Evolutionary conservation across 768 basidiomycete genomes (phyloP), one percentile per base, ranked within the genome.

Genomic region (Punctularia strigosozonata): DNA sequence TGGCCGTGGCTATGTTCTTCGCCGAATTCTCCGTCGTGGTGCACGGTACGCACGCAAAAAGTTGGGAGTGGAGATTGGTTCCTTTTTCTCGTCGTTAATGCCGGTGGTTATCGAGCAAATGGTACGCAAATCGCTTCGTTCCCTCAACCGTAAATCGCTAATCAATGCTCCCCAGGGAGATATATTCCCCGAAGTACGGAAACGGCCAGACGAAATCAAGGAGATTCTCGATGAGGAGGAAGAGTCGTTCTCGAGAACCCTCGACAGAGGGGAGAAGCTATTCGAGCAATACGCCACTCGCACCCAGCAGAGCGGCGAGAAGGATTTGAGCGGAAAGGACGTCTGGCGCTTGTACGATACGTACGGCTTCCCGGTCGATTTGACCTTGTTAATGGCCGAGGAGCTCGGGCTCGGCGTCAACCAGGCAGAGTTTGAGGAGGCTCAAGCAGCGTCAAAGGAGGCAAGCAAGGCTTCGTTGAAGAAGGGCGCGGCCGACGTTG

Each of bases 261-360:
- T 99, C 23, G 92, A 94, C 58, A 80, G 95, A 21, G 95, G 95
- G 23, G 95, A 99, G 65, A 88, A 80, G 53, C 69, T 98, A 4
- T 99, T 98, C 57, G 88, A 92, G 39, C 77, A 85, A 48, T 95
- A 88, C 57, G 85, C 83, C 17, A 53, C 64, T 20, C 68, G 72
- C 23, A 78, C 92, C 6, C 68, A 68, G 46, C 70, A 78, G 38
- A 63, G 69, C 35, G 80, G 78, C 6, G 50, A 61, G 4, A 79
- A 64, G 26, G 73, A 77, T 47, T 75, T 99, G 22, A 77, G 66
- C 43, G 95, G 95, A 19, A 84, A 80, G 48, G 94, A 99, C 52
- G 88, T 97, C 25, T 99, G 95, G 95, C 74, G 87, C 20, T 61
- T 99, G 37, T 98, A 98, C 56, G 95, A 99, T 56, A 98, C 95